These are phyloP conservation scores for Russula emetica DNA, from an alignment of 768 basidiomycete species.

Conservation along the genomic window DNA sequence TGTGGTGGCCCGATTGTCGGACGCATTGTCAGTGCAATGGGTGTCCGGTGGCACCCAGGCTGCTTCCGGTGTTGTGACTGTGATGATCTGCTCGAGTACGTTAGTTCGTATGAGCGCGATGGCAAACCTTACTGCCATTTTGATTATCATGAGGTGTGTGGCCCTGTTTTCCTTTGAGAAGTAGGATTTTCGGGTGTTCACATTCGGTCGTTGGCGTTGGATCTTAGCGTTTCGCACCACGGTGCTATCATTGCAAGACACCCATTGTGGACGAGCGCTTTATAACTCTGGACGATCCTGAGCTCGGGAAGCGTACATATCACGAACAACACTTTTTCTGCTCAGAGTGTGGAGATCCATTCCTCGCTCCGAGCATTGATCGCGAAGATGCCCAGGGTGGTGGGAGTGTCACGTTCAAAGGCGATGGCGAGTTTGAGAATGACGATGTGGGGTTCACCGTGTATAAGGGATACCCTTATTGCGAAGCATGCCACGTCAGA, in stretches of 20 bases:
- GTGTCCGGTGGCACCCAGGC: constrained; percentile 86
- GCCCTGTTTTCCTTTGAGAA: background rate
- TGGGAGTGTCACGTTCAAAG: constrained; percentile 56
- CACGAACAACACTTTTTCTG: constrained; percentile 99
- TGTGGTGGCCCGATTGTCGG: constrained; percentile 80
- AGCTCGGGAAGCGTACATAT: constrained; percentile 75
- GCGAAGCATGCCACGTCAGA: constrained; percentile 87
- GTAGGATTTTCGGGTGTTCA: background rate
- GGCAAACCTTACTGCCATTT: constrained; percentile 89
- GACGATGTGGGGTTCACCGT: constrained; percentile 86
- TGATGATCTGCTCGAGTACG: constrained; percentile 79
- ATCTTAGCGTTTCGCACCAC: constrained; percentile 78
- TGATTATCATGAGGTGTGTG: constrained; percentile 89
- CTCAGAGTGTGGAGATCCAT: constrained; percentile 95
- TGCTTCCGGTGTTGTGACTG: constrained; percentile 85
- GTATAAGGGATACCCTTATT: constrained; percentile 89
- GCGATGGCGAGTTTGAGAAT: constrained; percentile 64
- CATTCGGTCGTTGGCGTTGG: background rate
- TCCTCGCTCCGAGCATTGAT: constrained; percentile 56
- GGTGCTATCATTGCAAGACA: constrained; percentile 91
- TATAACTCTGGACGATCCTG: constrained; percentile 87
- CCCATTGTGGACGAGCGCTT: constrained; percentile 95
- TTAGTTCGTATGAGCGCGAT: constrained; percentile 87
- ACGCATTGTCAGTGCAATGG: constrained; percentile 85
- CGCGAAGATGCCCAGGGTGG: constrained; percentile 23